Evolutionary conservation across 176 grass and related monocot species (phyloP).

Genomic region (Calamus simplicifolius): DNA sequence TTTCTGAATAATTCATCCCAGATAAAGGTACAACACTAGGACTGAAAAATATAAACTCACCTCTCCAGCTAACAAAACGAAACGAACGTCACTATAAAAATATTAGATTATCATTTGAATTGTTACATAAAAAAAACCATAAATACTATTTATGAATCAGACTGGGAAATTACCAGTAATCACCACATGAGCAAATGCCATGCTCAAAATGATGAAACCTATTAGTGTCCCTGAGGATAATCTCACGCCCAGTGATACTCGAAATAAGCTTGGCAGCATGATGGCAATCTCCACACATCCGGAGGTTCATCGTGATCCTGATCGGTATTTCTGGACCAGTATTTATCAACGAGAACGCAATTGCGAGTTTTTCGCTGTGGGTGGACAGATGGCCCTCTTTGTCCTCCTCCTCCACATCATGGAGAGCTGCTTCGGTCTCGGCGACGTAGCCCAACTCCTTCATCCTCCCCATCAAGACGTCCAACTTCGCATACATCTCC

Average conservation of each 20-base stretch:
- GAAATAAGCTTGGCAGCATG: constrained; percentile 58
- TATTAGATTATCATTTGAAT: too few species aligned
- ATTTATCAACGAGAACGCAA: constrained; percentile 63
- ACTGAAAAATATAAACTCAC: too few species aligned
- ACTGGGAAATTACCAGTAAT: constrained; percentile 46
- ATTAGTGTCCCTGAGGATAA: constrained; percentile 61
- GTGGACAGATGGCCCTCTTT: constrained; percentile 64
- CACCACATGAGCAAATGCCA: constrained; percentile 56
- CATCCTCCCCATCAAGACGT: constrained; percentile 44
- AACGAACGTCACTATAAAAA: too few species aligned
- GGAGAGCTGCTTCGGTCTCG: constrained; percentile 48
- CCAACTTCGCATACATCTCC: constrained; percentile 64
- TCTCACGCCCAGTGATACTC: constrained; percentile 39
- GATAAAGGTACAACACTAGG: too few species aligned
- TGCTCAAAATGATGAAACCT: constrained; percentile 60
- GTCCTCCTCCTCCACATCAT: constrained; percentile 90
- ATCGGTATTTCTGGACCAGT: constrained; percentile 36
- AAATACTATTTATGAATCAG: too few species aligned
- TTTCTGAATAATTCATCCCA: too few species aligned
- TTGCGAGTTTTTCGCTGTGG: constrained; percentile 70
- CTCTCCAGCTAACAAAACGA: too few species aligned
- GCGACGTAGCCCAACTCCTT: constrained; percentile 63
- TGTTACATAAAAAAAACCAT: too few species aligned
- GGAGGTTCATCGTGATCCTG: constrained; percentile 70
- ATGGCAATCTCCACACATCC: constrained; percentile 68